phyloP scores from a whole-genome alignment of 495 filamentous ascomycete genomes.

The Penicillium flavigenum region DNA sequence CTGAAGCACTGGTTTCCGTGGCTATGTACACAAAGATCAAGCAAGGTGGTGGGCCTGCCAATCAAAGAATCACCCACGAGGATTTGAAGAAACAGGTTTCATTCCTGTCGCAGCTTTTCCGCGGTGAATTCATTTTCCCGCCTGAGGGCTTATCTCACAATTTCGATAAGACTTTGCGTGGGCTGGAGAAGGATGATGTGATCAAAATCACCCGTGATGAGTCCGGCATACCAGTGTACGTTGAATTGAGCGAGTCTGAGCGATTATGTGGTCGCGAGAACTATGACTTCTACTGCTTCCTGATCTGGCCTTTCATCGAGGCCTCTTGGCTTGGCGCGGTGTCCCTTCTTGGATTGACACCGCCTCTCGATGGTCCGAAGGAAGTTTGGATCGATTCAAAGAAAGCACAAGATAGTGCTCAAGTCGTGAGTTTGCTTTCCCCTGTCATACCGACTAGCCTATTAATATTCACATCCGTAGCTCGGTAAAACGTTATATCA shows the following conservation, averaged over 20 bases:
- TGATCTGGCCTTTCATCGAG: slow-evolving; percentile 98
- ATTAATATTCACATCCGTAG: slow-evolving; percentile 42
- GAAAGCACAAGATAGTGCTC: slow-evolving; percentile 77
- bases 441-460: neutral
- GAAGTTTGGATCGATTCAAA: slow-evolving; percentile 76
- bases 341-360: slow-evolving; percentile 79
- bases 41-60: slow-evolving; percentile 75
- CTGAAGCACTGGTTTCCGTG: slow-evolving; percentile 82
- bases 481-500: slow-evolving; percentile 97
- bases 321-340: slow-evolving; percentile 87
- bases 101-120: slow-evolving; percentile 90
- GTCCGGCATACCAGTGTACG: slow-evolving; percentile 53
- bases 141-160: slow-evolving; percentile 78
- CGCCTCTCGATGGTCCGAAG: slow-evolving; percentile 57
- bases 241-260: slow-evolving; percentile 76
- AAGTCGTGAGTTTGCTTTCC: slow-evolving; percentile 57
- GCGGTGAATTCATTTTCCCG: slow-evolving; percentile 95
- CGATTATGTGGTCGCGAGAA: slow-evolving; percentile 80
- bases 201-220: slow-evolving; percentile 64
- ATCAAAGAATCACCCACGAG: slow-evolving; percentile 73
- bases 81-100: slow-evolving; percentile 72
- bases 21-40: slow-evolving; percentile 90
- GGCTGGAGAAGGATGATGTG: slow-evolving; percentile 78
- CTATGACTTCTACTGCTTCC: slow-evolving; percentile 96
- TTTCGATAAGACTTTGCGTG: slow-evolving; percentile 71